phyloP scores from a whole-genome alignment of 2,329 filamentous ascomycete genomes.

The Aspergillus puulaauensis region DNA sequence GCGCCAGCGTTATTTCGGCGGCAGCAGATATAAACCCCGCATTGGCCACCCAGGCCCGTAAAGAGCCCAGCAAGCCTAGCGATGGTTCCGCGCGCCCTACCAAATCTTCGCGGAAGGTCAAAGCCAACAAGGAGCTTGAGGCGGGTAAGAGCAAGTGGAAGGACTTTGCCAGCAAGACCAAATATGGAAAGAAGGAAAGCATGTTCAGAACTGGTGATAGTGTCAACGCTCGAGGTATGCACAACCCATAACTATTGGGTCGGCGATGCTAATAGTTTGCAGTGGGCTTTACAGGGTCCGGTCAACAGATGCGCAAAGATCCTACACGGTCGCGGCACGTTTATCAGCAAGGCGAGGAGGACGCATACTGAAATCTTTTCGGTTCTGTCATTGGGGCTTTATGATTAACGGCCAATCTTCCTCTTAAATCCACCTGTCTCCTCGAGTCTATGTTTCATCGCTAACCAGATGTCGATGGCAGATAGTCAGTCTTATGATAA shows the following conservation, averaged over 20 bases:
- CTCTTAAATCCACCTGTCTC: slow-evolving; percentile 1
- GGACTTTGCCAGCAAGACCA: slow-evolving; percentile 77
- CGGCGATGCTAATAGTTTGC: slow-evolving; percentile 6
- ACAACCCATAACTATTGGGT: neutral
- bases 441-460: slow-evolving; percentile 1
- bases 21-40: slow-evolving; percentile 66
- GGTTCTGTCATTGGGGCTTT: neutral
- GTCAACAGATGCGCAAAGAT: slow-evolving; percentile 94
- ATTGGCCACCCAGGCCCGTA: slow-evolving; percentile 62
- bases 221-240: slow-evolving; percentile 76
- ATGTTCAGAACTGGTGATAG: slow-evolving; percentile 95
- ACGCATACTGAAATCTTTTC: slow-evolving; percentile 46
- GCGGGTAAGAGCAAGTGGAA: slow-evolving; percentile 92
- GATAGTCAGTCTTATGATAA: neutral
- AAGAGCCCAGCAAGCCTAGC: slow-evolving; percentile 63
- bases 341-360: slow-evolving; percentile 74
- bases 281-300: slow-evolving; percentile 97
- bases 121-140: slow-evolving; percentile 89
- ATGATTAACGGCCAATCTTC: slow-evolving; percentile 1
- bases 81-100: slow-evolving; percentile 59
- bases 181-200: slow-evolving; percentile 81
- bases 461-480: slow-evolving; percentile 8
- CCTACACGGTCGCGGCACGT: slow-evolving; percentile 77
- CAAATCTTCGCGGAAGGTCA: slow-evolving; percentile 74
- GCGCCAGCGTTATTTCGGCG: slow-evolving; percentile 62